A percentile compares a stretch with the other conserved stretches of the same genome.
Conservation (phyloP, 208 protist species). For the Crithidia sp. region DNA sequence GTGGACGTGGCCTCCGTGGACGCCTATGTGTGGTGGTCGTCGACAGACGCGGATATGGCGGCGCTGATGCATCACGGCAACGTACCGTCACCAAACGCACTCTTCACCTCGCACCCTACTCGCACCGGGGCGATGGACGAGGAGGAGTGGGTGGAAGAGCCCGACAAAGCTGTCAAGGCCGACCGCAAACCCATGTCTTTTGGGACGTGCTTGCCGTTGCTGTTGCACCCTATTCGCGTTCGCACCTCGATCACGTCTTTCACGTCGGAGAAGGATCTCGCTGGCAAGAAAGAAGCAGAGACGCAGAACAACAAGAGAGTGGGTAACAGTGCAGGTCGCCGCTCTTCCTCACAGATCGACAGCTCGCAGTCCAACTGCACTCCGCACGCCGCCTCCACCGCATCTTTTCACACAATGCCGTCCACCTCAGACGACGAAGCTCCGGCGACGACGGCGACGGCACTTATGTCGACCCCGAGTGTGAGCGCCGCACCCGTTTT, state of each 20-base stretch:
- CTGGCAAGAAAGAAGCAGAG: background rate
- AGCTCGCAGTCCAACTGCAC: conserved; percentile 4
- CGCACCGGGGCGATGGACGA: background rate
- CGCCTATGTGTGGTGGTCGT: conserved; percentile 33
- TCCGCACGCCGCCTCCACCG: conserved; percentile 17
- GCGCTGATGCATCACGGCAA: background rate
- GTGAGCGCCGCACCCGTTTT: conserved; percentile 18
- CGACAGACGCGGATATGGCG: background rate
- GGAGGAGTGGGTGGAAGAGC: background rate
- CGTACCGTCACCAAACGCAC: background rate
- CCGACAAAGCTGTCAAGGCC: background rate
- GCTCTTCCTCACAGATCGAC: background rate
- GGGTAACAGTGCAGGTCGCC: background rate
- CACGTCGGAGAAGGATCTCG: background rate
- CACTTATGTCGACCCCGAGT: conserved; percentile 2
- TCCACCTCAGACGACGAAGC: conserved; percentile 14
- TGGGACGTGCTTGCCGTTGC: conserved; percentile 30
- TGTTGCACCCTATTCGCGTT: conserved; percentile 28
- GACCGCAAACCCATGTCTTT: background rate
- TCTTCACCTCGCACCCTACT: background rate
- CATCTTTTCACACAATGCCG: conserved; percentile 31
- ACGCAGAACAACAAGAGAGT: background rate
- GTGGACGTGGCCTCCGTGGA: conserved; percentile 19
- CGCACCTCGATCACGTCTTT: conserved; percentile 12
- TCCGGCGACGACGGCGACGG: background rate